These are phyloP conservation scores for Atkinsonella texensis DNA, from an alignment of 2,329 filamentous ascomycete genomes.

Conservation along the genomic window DNA sequence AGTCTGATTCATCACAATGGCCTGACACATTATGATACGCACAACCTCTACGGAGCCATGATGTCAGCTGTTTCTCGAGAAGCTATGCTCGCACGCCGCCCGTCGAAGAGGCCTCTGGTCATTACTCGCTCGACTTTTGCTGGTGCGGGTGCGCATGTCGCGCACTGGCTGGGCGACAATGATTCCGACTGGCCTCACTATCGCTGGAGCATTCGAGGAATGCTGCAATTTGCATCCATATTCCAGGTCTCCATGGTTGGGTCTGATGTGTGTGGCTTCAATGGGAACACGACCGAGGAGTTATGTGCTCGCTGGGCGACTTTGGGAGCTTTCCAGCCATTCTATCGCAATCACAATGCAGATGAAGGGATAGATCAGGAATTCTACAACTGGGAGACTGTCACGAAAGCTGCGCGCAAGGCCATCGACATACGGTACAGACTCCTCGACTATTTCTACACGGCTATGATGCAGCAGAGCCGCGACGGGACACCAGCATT, in stretches of 20 bases:
- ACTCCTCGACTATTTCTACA: slow-evolving; percentile 66
- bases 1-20: slow-evolving; percentile 58
- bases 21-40: slow-evolving; percentile 58
- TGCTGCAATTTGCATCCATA: slow-evolving; percentile 49
- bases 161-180: slow-evolving; percentile 43
- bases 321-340: slow-evolving; percentile 53
- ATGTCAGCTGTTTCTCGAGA: slow-evolving; percentile 55
- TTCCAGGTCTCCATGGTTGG: slow-evolving; percentile 60
- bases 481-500: slow-evolving; percentile 48
- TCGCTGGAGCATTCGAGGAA: slow-evolving; percentile 42
- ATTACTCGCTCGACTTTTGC: slow-evolving; percentile 69
- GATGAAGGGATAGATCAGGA: slow-evolving; percentile 38
- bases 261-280: slow-evolving; percentile 69
- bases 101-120: slow-evolving; percentile 52
- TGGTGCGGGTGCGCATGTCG: slow-evolving; percentile 53
- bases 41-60: slow-evolving; percentile 67
- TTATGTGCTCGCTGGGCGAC: slow-evolving; percentile 56
- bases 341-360: slow-evolving; percentile 55
- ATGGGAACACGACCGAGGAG: slow-evolving; percentile 44
- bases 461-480: slow-evolving; percentile 48
- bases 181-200: slow-evolving; percentile 43
- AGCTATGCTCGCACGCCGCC: slow-evolving; percentile 55
- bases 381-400: slow-evolving; percentile 54
- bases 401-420: slow-evolving; percentile 49
- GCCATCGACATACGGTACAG: slow-evolving; percentile 59